A percentile compares a stretch with the other conserved stretches of the same genome.
phyloP scores from a whole-genome alignment of 257 asterid species.

The Salvia rosmarinus region DNA sequence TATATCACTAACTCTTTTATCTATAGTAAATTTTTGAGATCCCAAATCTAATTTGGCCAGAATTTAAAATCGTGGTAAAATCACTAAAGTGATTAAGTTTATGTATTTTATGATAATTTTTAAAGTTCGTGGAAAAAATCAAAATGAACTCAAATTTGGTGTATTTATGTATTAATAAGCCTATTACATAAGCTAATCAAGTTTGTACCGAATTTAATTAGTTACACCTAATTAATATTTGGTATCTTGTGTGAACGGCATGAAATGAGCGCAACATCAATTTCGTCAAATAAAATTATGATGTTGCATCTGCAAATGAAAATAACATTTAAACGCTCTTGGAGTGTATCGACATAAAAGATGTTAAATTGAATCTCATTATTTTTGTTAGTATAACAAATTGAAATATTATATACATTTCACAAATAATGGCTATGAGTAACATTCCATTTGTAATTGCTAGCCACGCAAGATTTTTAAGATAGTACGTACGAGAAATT shows the following conservation, averaged over 20 bases:
- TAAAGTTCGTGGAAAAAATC: too few relatives aligned
- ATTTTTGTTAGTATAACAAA: background rate
- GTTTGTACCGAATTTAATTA: background rate
- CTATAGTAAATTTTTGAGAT: too few relatives aligned
- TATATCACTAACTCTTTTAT: too few relatives aligned
- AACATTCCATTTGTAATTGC: background rate
- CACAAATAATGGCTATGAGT: background rate
- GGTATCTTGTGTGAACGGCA: background rate
- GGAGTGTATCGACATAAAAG: background rate
- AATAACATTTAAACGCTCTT: background rate
- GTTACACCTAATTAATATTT: constrained; percentile 5
- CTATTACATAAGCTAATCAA: background rate
- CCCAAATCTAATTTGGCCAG: too few relatives aligned
- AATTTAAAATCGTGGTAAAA: too few relatives aligned
- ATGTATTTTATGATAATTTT: too few relatives aligned
- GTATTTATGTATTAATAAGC: too few relatives aligned
- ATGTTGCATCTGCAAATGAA: background rate
- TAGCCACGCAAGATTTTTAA: background rate
- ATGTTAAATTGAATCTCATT: background rate
- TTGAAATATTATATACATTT: background rate
- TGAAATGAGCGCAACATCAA: background rate
- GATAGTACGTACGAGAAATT: background rate
- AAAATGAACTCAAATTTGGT: too few relatives aligned
- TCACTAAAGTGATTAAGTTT: too few relatives aligned
- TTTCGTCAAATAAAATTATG: background rate